Conservation (phyloP, 768 basidiomycete species). For the Agaricus subrufescens region DNA sequence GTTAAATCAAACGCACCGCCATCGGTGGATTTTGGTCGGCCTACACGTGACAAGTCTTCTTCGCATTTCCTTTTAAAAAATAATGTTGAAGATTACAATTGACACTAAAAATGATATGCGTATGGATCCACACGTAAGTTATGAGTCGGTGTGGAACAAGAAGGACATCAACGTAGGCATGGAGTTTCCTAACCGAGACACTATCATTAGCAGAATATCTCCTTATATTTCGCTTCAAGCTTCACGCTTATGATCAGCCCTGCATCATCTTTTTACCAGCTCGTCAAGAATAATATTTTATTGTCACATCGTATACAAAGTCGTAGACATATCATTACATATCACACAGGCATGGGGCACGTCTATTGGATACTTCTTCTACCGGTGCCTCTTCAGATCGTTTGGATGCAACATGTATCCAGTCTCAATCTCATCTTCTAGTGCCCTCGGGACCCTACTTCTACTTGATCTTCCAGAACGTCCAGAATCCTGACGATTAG, state of each 20-base stretch:
- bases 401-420: conserved; percentile 38
- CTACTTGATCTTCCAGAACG: conserved; percentile 22
- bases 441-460: conserved; percentile 27
- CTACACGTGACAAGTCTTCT: not conserved
- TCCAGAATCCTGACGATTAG: conserved; percentile 25
- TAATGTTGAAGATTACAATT: no score
- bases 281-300: not conserved
- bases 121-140: no score
- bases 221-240: no score
- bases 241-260: no score
- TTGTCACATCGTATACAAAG: not conserved
- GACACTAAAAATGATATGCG: no score
- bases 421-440: conserved; percentile 32
- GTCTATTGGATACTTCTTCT: not conserved
- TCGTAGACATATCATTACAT: not conserved
- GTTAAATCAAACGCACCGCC: no score
- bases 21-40: not conserved
- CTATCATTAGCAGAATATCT: no score
- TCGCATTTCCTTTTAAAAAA: no score
- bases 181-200: no score
- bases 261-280: no score
- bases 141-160: no score
- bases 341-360: not conserved
- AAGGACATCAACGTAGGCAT: no score
- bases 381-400: conserved; percentile 4